A percentile compares a stretch with the other conserved stretches of the same genome.
Conservation (phyloP, 257 asterid genomes). For the Solanum clarkiae region DNA sequence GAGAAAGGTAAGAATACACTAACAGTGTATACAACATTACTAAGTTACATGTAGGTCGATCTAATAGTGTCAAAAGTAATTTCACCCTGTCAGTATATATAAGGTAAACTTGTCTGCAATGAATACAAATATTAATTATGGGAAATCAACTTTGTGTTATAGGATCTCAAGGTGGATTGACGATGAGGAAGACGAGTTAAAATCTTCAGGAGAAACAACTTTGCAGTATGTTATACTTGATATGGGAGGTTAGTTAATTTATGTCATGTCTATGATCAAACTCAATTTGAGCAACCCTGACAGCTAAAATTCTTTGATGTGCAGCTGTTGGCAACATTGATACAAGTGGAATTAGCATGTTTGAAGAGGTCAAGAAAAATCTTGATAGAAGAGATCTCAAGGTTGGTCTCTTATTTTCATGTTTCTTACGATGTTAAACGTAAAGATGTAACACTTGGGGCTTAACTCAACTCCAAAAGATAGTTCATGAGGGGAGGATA, state of each 20-base stretch:
- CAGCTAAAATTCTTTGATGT: not conserved
- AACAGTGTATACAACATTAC: too few relatives aligned
- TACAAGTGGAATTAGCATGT: slow-evolving; percentile 92
- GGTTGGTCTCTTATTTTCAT: slow-evolving; percentile 10
- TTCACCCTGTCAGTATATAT: not conserved
- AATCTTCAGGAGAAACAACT: slow-evolving; percentile 34
- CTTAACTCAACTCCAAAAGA: not conserved
- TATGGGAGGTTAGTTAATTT: slow-evolving; percentile 58
- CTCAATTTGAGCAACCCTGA: not conserved
- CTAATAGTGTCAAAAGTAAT: not conserved
- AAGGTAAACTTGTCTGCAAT: not conserved
- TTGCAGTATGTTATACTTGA: slow-evolving; percentile 61
- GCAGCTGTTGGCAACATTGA: slow-evolving; percentile 95
- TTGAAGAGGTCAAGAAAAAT: slow-evolving; percentile 71
- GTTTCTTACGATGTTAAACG: not conserved
- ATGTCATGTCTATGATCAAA: not conserved
- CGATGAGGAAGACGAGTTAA: slow-evolving; percentile 72
- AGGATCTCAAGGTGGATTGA: slow-evolving; percentile 89
- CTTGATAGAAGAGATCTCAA: slow-evolving; percentile 66
- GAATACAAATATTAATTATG: not conserved
- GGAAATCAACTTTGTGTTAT: not conserved
- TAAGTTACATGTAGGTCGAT: not conserved
- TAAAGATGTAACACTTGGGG: not conserved
- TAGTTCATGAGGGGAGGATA: not conserved
- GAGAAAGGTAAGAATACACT: slow-evolving; percentile 56